Evolutionary conservation across 768 basidiomycete species (phyloP).

Genomic region (Mycena leptocephala): DNA sequence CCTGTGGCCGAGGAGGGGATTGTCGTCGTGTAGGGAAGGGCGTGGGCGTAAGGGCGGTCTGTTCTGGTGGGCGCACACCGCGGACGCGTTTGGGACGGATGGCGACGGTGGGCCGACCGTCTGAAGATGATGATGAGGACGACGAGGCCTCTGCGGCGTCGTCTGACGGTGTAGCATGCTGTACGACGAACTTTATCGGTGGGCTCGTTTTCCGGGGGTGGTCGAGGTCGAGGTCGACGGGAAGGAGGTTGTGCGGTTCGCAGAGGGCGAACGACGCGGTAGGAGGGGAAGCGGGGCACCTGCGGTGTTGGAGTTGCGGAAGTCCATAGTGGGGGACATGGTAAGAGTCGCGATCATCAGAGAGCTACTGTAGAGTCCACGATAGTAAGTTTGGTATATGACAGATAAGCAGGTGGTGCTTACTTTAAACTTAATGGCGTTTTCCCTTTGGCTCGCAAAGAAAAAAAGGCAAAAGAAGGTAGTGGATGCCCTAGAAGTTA

Average conservation of each 20-base stretch:
- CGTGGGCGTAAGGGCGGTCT: constrained; percentile 57
- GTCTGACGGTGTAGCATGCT: constrained; percentile 47
- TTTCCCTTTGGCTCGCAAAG: constrained; percentile 33
- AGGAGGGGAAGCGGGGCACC: constrained; percentile 75
- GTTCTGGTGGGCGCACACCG: constrained; percentile 56
- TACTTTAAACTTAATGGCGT: constrained; percentile 20
- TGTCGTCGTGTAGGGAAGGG: constrained; percentile 47
- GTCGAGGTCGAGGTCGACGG: constrained; percentile 38
- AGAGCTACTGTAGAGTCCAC: too few species aligned
- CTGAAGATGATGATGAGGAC: constrained; percentile 55
- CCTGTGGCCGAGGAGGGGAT: constrained; percentile 18
- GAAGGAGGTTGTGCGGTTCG: constrained; percentile 44
- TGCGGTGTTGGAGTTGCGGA: constrained; percentile 67
- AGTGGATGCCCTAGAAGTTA: constrained; percentile 23
- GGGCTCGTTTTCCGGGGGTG: constrained; percentile 37
- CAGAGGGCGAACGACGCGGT: constrained; percentile 65
- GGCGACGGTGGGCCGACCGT: constrained; percentile 53
- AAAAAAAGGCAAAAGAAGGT: constrained; percentile 25
- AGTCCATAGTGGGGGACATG: constrained; percentile 54
- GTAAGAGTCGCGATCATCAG: constrained; percentile 65
- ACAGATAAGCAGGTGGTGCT: constrained; percentile 7
- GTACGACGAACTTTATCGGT: constrained; percentile 45
- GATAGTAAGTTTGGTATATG: too few species aligned
- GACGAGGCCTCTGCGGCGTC: constrained; percentile 54
- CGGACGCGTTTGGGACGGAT: constrained; percentile 56